Base-by-base conservation (phyloP, 495 filamentous ascomycete genomes). In the Trypethelium eluteriae region DNA sequence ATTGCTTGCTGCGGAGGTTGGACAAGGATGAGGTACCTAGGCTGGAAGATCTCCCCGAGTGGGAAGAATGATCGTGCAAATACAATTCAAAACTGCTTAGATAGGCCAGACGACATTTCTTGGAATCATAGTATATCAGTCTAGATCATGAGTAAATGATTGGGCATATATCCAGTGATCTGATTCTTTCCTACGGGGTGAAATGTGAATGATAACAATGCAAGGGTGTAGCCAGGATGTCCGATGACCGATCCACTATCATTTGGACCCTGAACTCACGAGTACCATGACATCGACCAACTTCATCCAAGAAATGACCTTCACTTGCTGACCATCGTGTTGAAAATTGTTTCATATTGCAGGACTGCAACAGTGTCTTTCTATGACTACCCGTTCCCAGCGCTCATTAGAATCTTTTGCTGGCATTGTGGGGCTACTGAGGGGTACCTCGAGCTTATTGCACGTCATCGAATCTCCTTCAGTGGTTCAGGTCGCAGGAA, bases 381-480 rank as follows among this genome's bases (percentile, higher is more conserved):
- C 5, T 18, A 25, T 14, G 49, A 53, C n/a, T 14, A 14, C 18
- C n/a, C 5, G 2, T 53, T 14, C 5, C n/a, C 5, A 5, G 18
- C 12, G 18, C 5, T 25, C n/a, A 14, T 53, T 35, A 35, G 53
- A 36, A 59, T 9, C 11, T 7, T 6, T 59, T 35, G 18, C 53
- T 36, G 5, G 7, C 53, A 59, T 18, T 39, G 53, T 25, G 53
- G 53, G 53, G 7, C 14, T 36, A 32, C 32, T 36, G 53, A 59
- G 53, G 53, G 53, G 53, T 59, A 36, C 53, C 11, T 53, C 5
- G 12, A 59, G 7, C 25, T 35, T n/a, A 6, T 59, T 59, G 53
- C 5, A 59, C 53, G 53, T 59, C 53, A 59, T 59, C 53, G 53
- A 59, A 59, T 14, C 32, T 59, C 7, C 53, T 18, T 7, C 11